phyloP scores from a whole-genome alignment of 345 rosid genomes.

The Gynandropsis gynandra region DNA sequence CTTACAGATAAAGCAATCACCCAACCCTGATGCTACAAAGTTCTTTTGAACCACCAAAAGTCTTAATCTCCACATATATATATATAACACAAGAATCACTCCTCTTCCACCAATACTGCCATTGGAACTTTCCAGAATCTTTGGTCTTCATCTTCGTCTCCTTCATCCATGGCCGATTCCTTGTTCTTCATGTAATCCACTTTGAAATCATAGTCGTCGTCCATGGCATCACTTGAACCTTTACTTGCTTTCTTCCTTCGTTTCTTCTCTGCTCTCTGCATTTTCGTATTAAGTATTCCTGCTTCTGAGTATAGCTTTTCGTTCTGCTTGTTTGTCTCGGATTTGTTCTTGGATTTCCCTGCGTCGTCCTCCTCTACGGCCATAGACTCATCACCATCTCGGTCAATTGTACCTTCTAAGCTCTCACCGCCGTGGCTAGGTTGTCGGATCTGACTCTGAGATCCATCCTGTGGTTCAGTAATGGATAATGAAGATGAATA shows the following conservation, averaged over 20 bases:
- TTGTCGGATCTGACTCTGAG: slow-evolving; percentile 16
- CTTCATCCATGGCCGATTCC: slow-evolving; percentile 38
- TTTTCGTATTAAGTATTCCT: slow-evolving; percentile 65
- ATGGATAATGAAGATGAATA: not conserved
- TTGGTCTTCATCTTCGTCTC: slow-evolving; percentile 27
- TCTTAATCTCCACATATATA: too few relatives aligned
- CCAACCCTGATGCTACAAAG: too few relatives aligned
- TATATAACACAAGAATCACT: slow-evolving; percentile 14
- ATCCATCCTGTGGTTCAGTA: slow-evolving; percentile 18
- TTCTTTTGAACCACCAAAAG: too few relatives aligned
- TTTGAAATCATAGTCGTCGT: slow-evolving; percentile 70
- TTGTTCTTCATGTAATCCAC: slow-evolving; percentile 54
- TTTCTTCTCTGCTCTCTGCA: slow-evolving; percentile 72
- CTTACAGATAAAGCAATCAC: too few relatives aligned
- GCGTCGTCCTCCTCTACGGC: slow-evolving; percentile 28
- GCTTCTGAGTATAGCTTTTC: slow-evolving; percentile 59
- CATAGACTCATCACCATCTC: slow-evolving; percentile 40
- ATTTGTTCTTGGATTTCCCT: slow-evolving; percentile 32
- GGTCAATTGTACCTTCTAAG: slow-evolving; percentile 20
- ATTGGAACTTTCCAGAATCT: slow-evolving; percentile 37
- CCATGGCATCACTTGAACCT: slow-evolving; percentile 40
- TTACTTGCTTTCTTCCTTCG: slow-evolving; percentile 55
- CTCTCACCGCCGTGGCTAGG: slow-evolving; percentile 10
- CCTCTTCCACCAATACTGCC: slow-evolving; percentile 42
- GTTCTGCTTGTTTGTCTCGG: slow-evolving; percentile 48